Percentiles rank a stretch among this genome's conserved stretches.
Conservation (phyloP, 345 rosid genomes). For the Ceriops decandra region DNA sequence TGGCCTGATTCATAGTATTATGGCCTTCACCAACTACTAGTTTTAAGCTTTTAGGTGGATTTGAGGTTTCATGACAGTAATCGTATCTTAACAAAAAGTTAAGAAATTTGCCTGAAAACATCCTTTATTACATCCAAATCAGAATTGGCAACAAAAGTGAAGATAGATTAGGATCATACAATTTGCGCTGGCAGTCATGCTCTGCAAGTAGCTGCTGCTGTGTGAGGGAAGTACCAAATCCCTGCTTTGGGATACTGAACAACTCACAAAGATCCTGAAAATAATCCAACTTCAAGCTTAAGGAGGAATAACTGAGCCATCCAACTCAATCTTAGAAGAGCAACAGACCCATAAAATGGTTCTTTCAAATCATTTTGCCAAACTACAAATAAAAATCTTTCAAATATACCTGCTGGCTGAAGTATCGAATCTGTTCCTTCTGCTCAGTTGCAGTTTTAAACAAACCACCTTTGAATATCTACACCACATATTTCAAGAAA, state of each 20-base stretch:
- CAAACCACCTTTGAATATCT: slow-evolving; percentile 94
- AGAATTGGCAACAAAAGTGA: not conserved
- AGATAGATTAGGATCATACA: slow-evolving; percentile 39
- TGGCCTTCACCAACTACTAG: no score
- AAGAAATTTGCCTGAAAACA: no score
- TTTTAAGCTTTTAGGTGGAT: no score
- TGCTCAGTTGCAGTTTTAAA: slow-evolving; percentile 95
- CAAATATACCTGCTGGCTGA: slow-evolving; percentile 74
- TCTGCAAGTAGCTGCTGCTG: slow-evolving; percentile 89
- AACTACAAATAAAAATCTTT: slow-evolving; percentile 5
- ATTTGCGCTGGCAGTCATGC: slow-evolving; percentile 66
- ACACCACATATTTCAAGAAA: slow-evolving; percentile 2
- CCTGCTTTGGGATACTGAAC: slow-evolving; percentile 81
- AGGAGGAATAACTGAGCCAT: not conserved
- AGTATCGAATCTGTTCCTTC: slow-evolving; percentile 94
- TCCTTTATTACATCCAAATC: no score
- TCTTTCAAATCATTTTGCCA: slow-evolving; percentile 4
- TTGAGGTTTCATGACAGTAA: no score
- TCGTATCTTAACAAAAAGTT: no score
- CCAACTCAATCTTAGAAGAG: not conserved
- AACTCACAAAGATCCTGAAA: slow-evolving; percentile 87
- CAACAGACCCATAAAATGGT: no score
- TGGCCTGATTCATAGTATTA: no score
- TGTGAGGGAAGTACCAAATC: slow-evolving; percentile 80
- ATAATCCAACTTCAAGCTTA: slow-evolving; percentile 11